Percentiles rank a stretch among this genome's conserved stretches.
These are phyloP conservation scores for Hypocrella siamensis DNA, from an alignment of 2,329 filamentous ascomycete species.

Conservation along the genomic window DNA sequence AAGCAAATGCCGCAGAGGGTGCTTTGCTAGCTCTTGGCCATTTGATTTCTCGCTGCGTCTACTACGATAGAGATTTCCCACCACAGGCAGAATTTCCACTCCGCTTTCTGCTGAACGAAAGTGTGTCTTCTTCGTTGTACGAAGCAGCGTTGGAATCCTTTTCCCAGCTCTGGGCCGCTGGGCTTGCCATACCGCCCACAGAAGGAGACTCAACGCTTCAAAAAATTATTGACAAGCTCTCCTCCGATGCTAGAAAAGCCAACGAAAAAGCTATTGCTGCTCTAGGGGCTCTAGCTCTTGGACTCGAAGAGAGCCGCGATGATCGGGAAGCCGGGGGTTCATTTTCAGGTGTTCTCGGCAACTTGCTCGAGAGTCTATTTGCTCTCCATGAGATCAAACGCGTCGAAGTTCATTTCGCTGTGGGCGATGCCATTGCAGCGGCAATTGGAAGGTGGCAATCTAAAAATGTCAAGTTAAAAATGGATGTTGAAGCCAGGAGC, in stretches of 20 bases:
- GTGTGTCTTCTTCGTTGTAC: constrained; percentile 19
- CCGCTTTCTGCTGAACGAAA: constrained; percentile 15
- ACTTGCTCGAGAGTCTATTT: constrained; percentile 54
- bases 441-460: constrained; percentile 72
- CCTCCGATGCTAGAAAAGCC: constrained; percentile 57
- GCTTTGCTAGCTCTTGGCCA: constrained; percentile 28
- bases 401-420: constrained; percentile 75
- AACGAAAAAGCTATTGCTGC: constrained; percentile 71
- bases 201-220: constrained; percentile 16
- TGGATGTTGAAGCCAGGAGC: constrained; percentile 51
- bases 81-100: constrained; percentile 13
- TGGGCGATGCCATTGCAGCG: constrained; percentile 76
- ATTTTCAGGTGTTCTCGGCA: constrained; percentile 25
- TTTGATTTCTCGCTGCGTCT: constrained; percentile 26
- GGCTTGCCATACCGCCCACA: constrained; percentile 18
- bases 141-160: constrained; percentile 28
- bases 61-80: constrained; percentile 21
- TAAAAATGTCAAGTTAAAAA: constrained; percentile 54
- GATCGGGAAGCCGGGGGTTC: neutral
- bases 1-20: constrained; percentile 30
- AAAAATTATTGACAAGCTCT: constrained; percentile 45
- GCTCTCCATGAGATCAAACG: constrained; percentile 70
- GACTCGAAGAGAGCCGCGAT: constrained; percentile 23
- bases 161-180: constrained; percentile 30
- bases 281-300: constrained; percentile 60